Percentiles rank a stretch among this genome's conserved stretches.
Conservation (phyloP, 495 filamentous ascomycete genomes). For the Aspergillus egyptiacus region DNA sequence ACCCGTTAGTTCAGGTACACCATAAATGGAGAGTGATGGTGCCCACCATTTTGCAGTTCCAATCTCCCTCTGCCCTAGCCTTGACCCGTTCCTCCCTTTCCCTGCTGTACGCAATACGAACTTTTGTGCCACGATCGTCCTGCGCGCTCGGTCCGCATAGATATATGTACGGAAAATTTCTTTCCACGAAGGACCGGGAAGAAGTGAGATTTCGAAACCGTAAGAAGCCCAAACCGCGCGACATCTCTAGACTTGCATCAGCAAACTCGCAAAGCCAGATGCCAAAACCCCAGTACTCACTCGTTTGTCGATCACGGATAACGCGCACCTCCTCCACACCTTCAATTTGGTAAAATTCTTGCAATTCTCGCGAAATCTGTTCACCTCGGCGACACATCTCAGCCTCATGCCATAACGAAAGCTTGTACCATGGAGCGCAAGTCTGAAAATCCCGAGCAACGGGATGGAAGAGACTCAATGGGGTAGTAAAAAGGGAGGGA, state of each 20-base stretch:
- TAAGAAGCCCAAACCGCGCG: slow-evolving; percentile 62
- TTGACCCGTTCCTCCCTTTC: slow-evolving; percentile 51
- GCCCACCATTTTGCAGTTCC: slow-evolving; percentile 67
- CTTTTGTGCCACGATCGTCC: slow-evolving; percentile 50
- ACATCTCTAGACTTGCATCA: slow-evolving; percentile 41
- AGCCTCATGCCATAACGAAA: slow-evolving; percentile 33
- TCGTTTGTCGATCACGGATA: slow-evolving; percentile 61
- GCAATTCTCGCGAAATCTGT: slow-evolving; percentile 60
- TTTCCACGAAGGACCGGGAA: slow-evolving; percentile 61
- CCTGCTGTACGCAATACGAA: slow-evolving; percentile 53
- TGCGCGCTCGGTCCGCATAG: slow-evolving; percentile 45
- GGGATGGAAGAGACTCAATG: slow-evolving; percentile 5
- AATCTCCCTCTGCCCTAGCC: slow-evolving; percentile 59
- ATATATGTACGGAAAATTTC: slow-evolving; percentile 56
- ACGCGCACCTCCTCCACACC: slow-evolving; percentile 58
- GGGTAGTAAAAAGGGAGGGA: slow-evolving; percentile 22
- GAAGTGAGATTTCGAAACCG: slow-evolving; percentile 55
- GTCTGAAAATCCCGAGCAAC: slow-evolving; percentile 1
- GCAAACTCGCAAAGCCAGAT: neutral
- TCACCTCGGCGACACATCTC: slow-evolving; percentile 36
- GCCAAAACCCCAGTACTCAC: slow-evolving; percentile 31
- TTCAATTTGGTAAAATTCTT: slow-evolving; percentile 51
- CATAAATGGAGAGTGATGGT: neutral
- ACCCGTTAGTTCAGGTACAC: slow-evolving; percentile 1
- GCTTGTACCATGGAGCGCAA: slow-evolving; percentile 13